A percentile compares a stretch with the other conserved stretches of the same genome.
phyloP scores from a whole-genome alignment of 2,329 filamentous ascomycete genomes.

The Blastomyces parvus region DNA sequence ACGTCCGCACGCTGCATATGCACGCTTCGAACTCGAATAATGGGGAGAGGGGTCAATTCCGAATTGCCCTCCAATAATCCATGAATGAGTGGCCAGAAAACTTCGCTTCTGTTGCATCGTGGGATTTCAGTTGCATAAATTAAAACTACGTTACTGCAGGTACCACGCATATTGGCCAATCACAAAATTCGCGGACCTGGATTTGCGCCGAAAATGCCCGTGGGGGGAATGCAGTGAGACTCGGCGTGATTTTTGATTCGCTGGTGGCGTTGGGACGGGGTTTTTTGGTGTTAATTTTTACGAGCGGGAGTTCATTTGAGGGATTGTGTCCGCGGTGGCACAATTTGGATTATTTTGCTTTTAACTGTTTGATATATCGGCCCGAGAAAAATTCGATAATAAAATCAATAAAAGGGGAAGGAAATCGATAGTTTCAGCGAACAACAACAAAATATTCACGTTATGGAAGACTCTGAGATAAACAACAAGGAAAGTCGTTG shows the following conservation, averaged over 20 bases:
- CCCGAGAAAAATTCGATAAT: not conserved
- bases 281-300: not conserved
- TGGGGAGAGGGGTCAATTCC: too few species aligned
- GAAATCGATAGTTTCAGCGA: not conserved
- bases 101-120: not conserved
- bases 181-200: not conserved
- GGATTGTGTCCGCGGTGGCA: too few species aligned
- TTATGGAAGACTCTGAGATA: too few species aligned
- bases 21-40: too few species aligned
- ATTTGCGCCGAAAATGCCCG: not conserved
- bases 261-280: not conserved
- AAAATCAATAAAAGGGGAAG: not conserved
- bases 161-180: not conserved
- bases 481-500: not conserved
- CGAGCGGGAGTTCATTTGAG: too few species aligned
- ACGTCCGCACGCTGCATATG: too few species aligned
- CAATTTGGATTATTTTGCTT: too few species aligned
- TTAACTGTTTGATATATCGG: not conserved
- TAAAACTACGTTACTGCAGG: not conserved
- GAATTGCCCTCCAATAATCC: too few species aligned
- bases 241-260: not conserved
- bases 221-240: not conserved
- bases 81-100: not conserved
- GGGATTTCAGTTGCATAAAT: not conserved
- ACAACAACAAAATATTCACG: not conserved